phyloP scores from a whole-genome alignment of 257 asterid species.

The Marsdenia floribunda region DNA sequence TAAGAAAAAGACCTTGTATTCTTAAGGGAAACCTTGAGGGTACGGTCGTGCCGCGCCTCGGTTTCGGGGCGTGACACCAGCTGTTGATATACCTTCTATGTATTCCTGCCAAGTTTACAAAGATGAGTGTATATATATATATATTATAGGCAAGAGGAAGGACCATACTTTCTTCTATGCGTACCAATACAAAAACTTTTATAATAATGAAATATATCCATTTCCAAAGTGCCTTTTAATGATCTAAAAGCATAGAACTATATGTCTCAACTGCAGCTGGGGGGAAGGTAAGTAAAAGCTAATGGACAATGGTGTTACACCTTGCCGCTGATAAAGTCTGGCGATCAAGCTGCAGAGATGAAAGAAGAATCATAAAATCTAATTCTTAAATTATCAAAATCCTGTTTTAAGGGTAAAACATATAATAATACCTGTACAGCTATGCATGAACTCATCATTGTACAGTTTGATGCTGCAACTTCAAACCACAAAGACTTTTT shows the following conservation, averaged over 20 bases:
- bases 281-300: neutral
- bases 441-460: neutral
- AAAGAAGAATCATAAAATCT: constrained; percentile 1
- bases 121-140: neutral
- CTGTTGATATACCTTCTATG: constrained; percentile 71
- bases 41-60: no score
- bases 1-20: no score
- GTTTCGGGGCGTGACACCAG: no score
- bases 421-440: neutral
- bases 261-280: neutral
- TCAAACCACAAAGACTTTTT: neutral
- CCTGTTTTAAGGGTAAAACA: neutral
- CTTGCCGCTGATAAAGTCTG: constrained; percentile 68
- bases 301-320: neutral
- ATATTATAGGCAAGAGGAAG: neutral
- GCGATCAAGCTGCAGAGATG: constrained; percentile 58
- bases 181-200: neutral
- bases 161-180: neutral
- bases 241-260: neutral
- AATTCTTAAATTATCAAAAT: neutral
- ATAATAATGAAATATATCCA: neutral
- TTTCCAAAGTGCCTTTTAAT: neutral
- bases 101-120: constrained; percentile 58
- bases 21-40: no score
- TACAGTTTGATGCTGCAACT: neutral